Base-by-base conservation (phyloP, 306 rosid genomes). In the Clitoria ternatea region DNA sequence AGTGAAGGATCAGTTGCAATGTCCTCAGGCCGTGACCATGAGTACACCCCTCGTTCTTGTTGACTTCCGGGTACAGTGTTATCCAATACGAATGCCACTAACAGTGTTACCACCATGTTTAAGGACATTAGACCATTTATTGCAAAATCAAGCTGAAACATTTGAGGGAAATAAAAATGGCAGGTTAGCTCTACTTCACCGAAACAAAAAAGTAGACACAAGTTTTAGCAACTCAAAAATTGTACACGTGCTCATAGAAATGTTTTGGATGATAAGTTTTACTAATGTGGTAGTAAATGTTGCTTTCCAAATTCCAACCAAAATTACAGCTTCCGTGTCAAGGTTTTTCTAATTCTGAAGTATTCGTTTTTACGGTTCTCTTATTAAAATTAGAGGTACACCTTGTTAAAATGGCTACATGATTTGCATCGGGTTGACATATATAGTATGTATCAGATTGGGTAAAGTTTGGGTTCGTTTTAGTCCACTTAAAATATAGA, bases 61-160 rank as follows among this genome's bases (percentile, higher is more conserved):
- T 76, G 78, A 77, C 80, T 84, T 15, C 97, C 95, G 0, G 90
- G 97, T 48, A 85, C 92, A 2, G 92, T 90, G 87, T 88, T 90
- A 79, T 88, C 92, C 26, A 86, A 76, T 22, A 86, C 20, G 52
- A 88, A 67, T 75, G 92, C 90, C 63, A 90, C 73, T 70, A 90
- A 60, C 30, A 90, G 22, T 3, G 95, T 90, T 43, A 88, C 92
- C 70, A 90, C 95, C 95, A 86, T 90, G 89, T 84, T 90, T 89
- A 88, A 42, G 52, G 95, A 90, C 90, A 90, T 36, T 36, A 88
- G 78, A 5, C 60, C 92, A 66, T 90, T 90, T 65, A 88, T 43
- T 7, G 87, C 90, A 77, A 88, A 90, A 74, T 90, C 95, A 73
- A 90, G 72, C 97, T 90, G 86, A 69, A 66, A 71, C 43, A 66